Conservation (phyloP, 1,284 basidiomycete species). For the Coniophora puteana region DNA sequence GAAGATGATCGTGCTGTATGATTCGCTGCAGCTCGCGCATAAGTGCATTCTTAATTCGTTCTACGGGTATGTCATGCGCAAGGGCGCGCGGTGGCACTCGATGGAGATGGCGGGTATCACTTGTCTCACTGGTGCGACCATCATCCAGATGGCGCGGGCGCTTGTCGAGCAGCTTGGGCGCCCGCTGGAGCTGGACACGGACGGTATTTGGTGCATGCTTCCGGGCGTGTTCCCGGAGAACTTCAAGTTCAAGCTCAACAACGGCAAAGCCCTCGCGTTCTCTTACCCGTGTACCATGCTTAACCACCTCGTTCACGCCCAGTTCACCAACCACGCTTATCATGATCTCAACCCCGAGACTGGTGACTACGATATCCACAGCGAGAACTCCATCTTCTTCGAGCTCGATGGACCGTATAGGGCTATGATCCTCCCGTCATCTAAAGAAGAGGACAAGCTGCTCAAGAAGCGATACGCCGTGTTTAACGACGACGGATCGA, state of each 20-base stretch:
- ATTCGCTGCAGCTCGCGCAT: constrained; percentile 99
- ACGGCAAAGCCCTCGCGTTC: constrained; percentile 86
- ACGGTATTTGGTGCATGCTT: constrained; percentile 99
- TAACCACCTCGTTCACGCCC: constrained; percentile 94
- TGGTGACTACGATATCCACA: constrained; percentile 84
- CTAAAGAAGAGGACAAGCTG: constrained; percentile 98
- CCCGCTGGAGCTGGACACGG: constrained; percentile 96
- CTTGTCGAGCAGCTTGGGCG: constrained; percentile 97
- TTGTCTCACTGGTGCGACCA: constrained; percentile 96
- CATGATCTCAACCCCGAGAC: constrained; percentile 87
- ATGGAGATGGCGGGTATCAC: constrained; percentile 99
- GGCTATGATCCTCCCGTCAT: constrained; percentile 99
- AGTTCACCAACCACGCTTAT: constrained; percentile 98
- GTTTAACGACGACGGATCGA: constrained; percentile 97
- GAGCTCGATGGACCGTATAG: constrained; percentile 98
- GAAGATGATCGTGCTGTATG: constrained; percentile 99
- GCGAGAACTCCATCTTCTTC: constrained; percentile 99
- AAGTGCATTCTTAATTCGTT: constrained; percentile 99
- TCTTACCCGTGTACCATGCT: constrained; percentile 99
- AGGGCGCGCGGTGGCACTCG: constrained; percentile 98
- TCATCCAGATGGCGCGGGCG: constrained; percentile 99
- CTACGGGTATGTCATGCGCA: constrained; percentile 99
- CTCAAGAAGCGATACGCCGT: constrained; percentile 99
- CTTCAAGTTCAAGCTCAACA: constrained; percentile 90
- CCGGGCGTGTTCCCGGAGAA: constrained; percentile 98